Evolutionary conservation across 2,329 filamentous ascomycete genomes (phyloP).

Genomic region (Penicillium palitans): DNA sequence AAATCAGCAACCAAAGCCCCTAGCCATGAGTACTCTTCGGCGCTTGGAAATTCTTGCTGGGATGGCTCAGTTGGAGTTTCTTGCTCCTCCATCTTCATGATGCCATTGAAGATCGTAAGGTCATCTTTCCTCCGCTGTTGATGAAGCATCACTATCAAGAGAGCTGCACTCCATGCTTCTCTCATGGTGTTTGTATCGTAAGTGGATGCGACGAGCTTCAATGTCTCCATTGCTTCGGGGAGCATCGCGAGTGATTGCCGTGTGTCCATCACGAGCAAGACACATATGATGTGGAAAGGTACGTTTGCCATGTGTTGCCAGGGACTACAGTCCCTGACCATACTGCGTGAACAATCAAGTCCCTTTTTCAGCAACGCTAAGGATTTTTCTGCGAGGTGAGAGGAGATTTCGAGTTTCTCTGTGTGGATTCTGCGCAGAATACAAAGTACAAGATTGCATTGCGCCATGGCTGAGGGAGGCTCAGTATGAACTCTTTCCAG

Average conservation of each 20-base stretch:
- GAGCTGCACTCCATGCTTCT: constrained; percentile 55
- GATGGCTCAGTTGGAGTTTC: constrained; percentile 9
- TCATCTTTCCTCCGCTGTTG: constrained; percentile 48
- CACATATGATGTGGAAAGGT: constrained; percentile 58
- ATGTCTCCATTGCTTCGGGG: constrained; percentile 51
- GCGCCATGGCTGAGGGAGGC: constrained; percentile 51
- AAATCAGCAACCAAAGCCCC: constrained; percentile 45
- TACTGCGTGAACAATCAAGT: constrained; percentile 47
- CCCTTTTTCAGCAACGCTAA: constrained; percentile 47
- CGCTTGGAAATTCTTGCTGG: constrained; percentile 20
- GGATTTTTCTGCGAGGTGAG: constrained; percentile 46
- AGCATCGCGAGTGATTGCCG: constrained; percentile 50
- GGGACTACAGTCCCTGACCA: constrained; percentile 47
- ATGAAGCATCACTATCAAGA: constrained; percentile 53
- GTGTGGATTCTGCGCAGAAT: constrained; percentile 55
- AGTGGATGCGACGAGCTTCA: constrained; percentile 42
- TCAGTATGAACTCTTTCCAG: constrained; percentile 42
- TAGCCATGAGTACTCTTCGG: constrained; percentile 41
- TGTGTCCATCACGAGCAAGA: constrained; percentile 56
- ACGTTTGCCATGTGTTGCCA: constrained; percentile 63
- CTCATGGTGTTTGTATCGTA: constrained; percentile 51
- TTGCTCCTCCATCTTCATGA: constrained; percentile 31
- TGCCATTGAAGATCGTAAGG: constrained; percentile 27
- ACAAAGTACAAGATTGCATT: constrained; percentile 56
- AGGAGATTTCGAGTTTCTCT: constrained; percentile 47